Percentiles rank a stretch among this genome's conserved stretches.
phyloP scores from a whole-genome alignment of 2,329 filamentous ascomycete genomes.

The Rhynchosporium agropyri region DNA sequence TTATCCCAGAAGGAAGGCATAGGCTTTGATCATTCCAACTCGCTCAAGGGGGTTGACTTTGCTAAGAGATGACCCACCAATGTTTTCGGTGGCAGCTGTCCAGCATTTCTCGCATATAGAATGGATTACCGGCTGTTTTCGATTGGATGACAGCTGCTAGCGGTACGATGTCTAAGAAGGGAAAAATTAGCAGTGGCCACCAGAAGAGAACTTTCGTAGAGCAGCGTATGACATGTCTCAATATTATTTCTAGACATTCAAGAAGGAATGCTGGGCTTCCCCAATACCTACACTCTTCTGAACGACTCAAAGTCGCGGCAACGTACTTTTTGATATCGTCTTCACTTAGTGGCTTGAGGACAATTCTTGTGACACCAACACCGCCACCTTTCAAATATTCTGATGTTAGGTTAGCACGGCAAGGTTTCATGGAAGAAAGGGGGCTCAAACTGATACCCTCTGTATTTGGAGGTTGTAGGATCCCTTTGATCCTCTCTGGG shows the following conservation, averaged over 20 bases:
- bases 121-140: conserved; percentile 77
- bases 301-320: conserved; percentile 75
- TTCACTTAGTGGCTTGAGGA: conserved; percentile 74
- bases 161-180: conserved; percentile 59
- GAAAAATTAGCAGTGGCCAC: too few relatives aligned
- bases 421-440: conserved; percentile 26
- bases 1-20: too few relatives aligned
- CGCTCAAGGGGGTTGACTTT: too few relatives aligned
- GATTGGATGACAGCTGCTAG: conserved; percentile 81
- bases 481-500: conserved; percentile 55
- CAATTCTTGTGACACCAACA: conserved; percentile 67
- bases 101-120: conserved; percentile 89
- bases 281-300: conserved; percentile 53
- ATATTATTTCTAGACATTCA: too few relatives aligned
- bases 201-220: too few relatives aligned
- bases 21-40: too few relatives aligned
- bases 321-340: conserved; percentile 83
- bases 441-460: conserved; percentile 50
- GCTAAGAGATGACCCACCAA: conserved; percentile 47
- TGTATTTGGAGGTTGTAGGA: conserved; percentile 56
- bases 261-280: too few relatives aligned
- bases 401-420: conserved; percentile 35
- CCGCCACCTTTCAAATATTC: conserved; percentile 46
- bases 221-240: too few relatives aligned
- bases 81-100: conserved; percentile 83